Conservation (phyloP, 208 protist genomes). For the Acanthamoeba polyphaga region DNA sequence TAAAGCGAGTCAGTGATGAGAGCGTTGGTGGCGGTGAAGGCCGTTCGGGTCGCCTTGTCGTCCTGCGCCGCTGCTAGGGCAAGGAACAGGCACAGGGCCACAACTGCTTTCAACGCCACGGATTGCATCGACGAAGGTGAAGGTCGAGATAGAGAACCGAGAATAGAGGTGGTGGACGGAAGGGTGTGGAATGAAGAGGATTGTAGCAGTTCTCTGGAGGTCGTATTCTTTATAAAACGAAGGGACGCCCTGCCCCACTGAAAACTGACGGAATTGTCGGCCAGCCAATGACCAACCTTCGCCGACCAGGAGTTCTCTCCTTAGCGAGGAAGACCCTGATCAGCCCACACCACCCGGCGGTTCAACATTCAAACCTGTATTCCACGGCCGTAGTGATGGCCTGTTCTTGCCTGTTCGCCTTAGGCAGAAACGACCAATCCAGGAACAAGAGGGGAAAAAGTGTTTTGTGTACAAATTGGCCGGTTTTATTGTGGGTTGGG, state of each 20-base stretch:
- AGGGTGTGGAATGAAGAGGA: neutral
- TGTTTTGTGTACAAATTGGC: no score
- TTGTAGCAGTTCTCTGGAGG: neutral
- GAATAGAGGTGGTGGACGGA: neutral
- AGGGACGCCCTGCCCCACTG: neutral
- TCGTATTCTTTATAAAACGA: neutral
- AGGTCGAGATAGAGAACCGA: neutral
- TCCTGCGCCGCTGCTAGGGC: neutral
- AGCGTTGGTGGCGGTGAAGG: slow-evolving; percentile 2
- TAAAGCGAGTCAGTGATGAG: neutral
- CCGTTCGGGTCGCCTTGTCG: neutral
- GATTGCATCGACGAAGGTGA: neutral
- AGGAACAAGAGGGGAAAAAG: no score
- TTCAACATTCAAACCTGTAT: no score
- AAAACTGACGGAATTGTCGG: neutral
- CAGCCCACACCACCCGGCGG: no score
- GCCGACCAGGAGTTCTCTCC: neutral
- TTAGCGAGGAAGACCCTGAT: neutral
- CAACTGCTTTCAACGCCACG: neutral
- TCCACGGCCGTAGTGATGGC: no score
- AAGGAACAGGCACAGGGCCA: neutral
- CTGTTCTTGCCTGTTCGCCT: no score
- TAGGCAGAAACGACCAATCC: no score
- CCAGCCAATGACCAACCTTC: neutral
- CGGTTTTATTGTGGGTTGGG: no score